phyloP scores from a whole-genome alignment of 176 grass and related monocot species.

The Ensete glaucum region DNA sequence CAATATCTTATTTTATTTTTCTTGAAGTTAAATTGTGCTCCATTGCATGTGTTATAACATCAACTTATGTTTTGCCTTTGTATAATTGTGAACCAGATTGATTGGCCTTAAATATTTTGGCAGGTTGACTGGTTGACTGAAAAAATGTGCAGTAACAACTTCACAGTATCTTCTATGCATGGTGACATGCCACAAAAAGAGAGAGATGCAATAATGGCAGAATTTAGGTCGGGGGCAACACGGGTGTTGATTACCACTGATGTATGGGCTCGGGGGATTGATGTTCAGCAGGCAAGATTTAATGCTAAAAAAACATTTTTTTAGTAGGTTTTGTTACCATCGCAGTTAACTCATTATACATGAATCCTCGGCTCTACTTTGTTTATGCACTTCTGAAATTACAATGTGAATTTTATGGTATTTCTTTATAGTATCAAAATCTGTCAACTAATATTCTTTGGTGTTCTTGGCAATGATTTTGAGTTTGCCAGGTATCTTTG shows the following conservation, averaged over 20 bases:
- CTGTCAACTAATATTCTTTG: neutral
- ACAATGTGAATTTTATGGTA: no score
- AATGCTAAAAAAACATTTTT: neutral
- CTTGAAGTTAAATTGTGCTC: no score
- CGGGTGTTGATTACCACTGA: conserved; percentile 88
- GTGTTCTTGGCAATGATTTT: neutral
- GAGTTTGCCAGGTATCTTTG: conserved; percentile 63
- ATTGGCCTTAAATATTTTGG: conserved; percentile 10
- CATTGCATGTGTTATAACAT: no score
- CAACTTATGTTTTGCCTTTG: no score
- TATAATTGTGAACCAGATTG: no score
- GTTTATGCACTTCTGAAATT: no score
- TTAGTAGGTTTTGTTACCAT: neutral
- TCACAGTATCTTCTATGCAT: conserved; percentile 84
- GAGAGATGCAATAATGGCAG: conserved; percentile 75
- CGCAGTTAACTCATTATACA: neutral
- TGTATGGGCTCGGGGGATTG: conserved; percentile 81
- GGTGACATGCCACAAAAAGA: conserved; percentile 97
- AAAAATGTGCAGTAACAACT: conserved; percentile 93
- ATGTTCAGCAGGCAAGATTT: conserved; percentile 77
- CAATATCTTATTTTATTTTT: neutral
- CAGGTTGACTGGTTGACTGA: conserved; percentile 93
- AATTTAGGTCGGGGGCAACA: conserved; percentile 71
- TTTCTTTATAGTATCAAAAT: neutral
- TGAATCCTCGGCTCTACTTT: neutral